phyloP scores from a whole-genome alignment of 1,139 yeast genomes.

The Pneumocystis murina region DNA sequence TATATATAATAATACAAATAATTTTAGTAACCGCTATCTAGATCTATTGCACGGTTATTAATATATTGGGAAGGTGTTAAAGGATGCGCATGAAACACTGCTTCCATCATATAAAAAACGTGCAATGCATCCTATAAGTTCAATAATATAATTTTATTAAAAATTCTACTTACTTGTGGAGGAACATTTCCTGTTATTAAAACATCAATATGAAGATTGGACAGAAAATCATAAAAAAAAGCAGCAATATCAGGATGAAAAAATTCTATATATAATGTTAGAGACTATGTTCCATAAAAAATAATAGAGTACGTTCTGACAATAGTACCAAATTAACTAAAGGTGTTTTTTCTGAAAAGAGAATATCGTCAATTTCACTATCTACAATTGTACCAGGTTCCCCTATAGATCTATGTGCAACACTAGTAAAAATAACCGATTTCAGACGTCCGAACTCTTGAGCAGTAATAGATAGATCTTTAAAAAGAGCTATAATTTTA shows the following conservation, averaged over 20 bases:
- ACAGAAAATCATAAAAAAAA: not conserved
- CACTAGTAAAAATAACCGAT: no score
- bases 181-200: not conserved
- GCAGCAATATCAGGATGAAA: not conserved
- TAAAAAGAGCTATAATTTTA: no score
- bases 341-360: not conserved
- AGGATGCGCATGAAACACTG: not conserved
- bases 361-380: not conserved
- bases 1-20: not conserved
- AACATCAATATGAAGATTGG: not conserved
- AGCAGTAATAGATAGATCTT: no score
- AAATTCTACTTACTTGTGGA: not conserved
- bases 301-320: not conserved
- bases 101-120: not conserved
- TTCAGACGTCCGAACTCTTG: no score
- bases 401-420: no score
- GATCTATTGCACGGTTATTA: not conserved
- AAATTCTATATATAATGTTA: not conserved
- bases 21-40: not conserved
- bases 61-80: not conserved
- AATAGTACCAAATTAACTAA: not conserved
- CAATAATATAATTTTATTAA: not conserved
- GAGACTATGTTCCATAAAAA: not conserved
- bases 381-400: not conserved
- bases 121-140: not conserved